Conservation (phyloP, 495 filamentous ascomycete genomes). For the Ascobolus immersus region DNA sequence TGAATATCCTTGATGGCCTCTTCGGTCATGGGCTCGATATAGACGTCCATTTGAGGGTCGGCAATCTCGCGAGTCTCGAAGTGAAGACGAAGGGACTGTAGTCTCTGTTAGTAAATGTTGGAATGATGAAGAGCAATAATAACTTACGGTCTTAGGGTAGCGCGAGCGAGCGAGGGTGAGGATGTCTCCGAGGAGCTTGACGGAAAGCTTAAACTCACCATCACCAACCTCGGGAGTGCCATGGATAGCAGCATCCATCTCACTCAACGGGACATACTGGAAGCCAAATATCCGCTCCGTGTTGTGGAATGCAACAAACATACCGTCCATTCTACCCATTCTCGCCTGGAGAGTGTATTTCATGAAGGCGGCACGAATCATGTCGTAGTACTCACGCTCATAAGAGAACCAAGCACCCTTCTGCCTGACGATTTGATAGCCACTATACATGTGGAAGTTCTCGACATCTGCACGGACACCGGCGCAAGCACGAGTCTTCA, state of each 20-base stretch:
- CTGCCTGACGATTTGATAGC: constrained; percentile 59
- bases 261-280: constrained; percentile 62
- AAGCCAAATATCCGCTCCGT: constrained; percentile 89
- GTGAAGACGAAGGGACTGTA: constrained; percentile 49
- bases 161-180: constrained; percentile 45
- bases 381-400: constrained; percentile 88
- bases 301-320: constrained; percentile 96
- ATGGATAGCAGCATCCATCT: constrained; percentile 73
- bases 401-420: constrained; percentile 65
- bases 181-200: constrained; percentile 50
- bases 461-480: constrained; percentile 62
- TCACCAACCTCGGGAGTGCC: constrained; percentile 50
- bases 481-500: constrained; percentile 83
- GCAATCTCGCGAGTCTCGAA: constrained; percentile 47
- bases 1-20: constrained; percentile 52
- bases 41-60: constrained; percentile 59
- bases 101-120: constrained; percentile 11
- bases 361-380: constrained; percentile 82
- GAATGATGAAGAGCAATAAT: neutral
- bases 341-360: constrained; percentile 93
- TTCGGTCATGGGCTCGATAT: constrained; percentile 58
- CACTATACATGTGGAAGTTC: constrained; percentile 46
- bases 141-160: constrained; percentile 34
- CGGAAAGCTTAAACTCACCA: constrained; percentile 58
- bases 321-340: constrained; percentile 94